A percentile compares a stretch with the other conserved stretches of the same genome.
phyloP scores from a whole-genome alignment of 441 rosid species.

The Manihot esculenta region DNA sequence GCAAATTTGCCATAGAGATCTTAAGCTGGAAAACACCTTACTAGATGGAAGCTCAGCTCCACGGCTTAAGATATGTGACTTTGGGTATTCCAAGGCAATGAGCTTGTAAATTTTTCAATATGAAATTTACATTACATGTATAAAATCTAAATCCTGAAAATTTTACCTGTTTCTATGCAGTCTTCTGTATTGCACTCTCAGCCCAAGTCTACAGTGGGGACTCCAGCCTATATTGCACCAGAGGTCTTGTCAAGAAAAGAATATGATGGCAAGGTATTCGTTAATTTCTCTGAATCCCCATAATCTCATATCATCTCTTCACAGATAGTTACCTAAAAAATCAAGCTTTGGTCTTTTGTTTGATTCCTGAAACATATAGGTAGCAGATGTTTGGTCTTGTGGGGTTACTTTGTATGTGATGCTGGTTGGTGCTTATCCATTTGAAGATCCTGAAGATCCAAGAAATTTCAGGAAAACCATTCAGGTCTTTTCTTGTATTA shows the following conservation, averaged over 20 bases:
- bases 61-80: conserved; percentile 80
- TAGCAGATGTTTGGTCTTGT: conserved; percentile 86
- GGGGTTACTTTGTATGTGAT: conserved; percentile 77
- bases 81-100: conserved; percentile 79
- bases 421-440: conserved; percentile 82
- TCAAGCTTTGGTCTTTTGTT: neutral
- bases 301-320: neutral
- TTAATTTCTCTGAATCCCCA: neutral
- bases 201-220: conserved; percentile 74
- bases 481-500: conserved; percentile 24
- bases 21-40: conserved; percentile 90
- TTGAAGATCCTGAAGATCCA: conserved; percentile 68
- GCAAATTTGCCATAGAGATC: conserved; percentile 90
- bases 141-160: neutral
- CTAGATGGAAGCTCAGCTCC: conserved; percentile 74
- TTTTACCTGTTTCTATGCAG: conserved; percentile 27
- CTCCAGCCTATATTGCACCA: conserved; percentile 75
- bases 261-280: conserved; percentile 65
- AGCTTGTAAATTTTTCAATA: neutral
- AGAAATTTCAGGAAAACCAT: conserved; percentile 67
- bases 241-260: conserved; percentile 58
- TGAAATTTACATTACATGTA: neutral
- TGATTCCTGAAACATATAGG: conserved; percentile 25
- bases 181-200: conserved; percentile 69
- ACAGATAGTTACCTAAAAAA: conserved; percentile 21